phyloP scores from a whole-genome alignment of 2,329 filamentous ascomycete species.

The Diaporthe vexans region DNA sequence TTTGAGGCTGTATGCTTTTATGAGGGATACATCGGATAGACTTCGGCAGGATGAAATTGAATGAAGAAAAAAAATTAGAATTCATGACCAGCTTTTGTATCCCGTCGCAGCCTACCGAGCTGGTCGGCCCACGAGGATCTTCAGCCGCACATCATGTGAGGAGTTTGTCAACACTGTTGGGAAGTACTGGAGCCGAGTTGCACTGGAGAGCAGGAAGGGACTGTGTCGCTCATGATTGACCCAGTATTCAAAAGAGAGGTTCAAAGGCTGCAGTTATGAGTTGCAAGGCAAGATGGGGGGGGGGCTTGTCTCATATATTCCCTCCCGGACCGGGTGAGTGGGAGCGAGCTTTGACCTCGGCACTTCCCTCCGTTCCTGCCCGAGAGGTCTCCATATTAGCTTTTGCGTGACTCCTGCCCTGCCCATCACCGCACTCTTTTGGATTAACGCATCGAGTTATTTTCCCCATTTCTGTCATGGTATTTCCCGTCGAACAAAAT shows the following conservation, averaged over 20 bases:
- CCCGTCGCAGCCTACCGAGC: background rate
- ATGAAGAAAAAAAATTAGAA: conserved; percentile 25
- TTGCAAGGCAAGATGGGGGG: background rate
- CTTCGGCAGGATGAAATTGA: conserved; percentile 31
- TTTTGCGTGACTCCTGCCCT: conserved; percentile 24
- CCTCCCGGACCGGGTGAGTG: background rate
- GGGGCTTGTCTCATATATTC: conserved; percentile 4
- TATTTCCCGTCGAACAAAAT: background rate
- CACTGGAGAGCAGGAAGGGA: background rate
- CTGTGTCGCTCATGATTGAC: background rate
- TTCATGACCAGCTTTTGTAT: conserved; percentile 16
- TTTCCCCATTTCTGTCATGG: background rate
- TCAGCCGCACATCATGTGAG: background rate
- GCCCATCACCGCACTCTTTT: background rate
- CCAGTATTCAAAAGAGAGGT: background rate
- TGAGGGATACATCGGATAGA: conserved; percentile 35
- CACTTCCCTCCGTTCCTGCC: conserved; percentile 33
- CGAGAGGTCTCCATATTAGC: conserved; percentile 30
- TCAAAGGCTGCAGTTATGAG: background rate
- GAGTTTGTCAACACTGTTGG: background rate
- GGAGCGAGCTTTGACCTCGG: conserved; percentile 32
- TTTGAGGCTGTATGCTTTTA: conserved; percentile 6
- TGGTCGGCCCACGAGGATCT: background rate
- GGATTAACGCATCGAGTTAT: background rate
- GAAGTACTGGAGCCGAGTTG: background rate